Evolutionary conservation across 2,329 filamentous ascomycete species (phyloP), one percentile per base, ranked within the genome.

Genomic region (Diaporthe amygdali): DNA sequence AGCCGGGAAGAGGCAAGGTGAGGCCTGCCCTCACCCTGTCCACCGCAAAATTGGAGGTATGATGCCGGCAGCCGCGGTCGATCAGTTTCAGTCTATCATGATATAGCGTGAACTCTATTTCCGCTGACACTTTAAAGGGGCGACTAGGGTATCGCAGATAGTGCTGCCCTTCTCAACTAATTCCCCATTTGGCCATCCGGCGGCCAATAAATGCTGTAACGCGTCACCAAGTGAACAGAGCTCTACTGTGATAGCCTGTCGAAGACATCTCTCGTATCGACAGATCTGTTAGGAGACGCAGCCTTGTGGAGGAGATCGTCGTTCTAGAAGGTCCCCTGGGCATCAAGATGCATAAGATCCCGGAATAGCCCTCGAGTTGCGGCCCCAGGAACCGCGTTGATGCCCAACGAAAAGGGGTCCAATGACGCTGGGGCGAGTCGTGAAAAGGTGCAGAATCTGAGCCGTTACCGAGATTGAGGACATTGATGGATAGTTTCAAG

Each of bases 331-430:
- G 49, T 68, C 64, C 51, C 41, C 46, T 59, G 66, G 66, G 66
- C 66, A 68, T 68, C 52, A 68, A 68, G 66, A 15, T 55, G 66
- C 52, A 68, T 68, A 56, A 47, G 46, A 49, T 49, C 66, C 64
- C 66, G 41, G 30, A 51, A 68, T 39, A 68, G 54, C 44, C 27
- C 52, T 59, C 37, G 52, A 59, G 46, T 59, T 41, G 55, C 34
- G 22, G 44, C 25, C 66, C 64, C 25, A 55, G 49, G 66, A 56
- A 56, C 68, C 22, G 44, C 63, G 47, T 72, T 72, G 71, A 52
- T 70, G 67, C 68, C 67, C 71, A 71, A 72, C 71, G 55, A 30
- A 46, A 49, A 59, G 66, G 66, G 66, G 41, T 56, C 51, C 66
- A 56, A 64, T 49, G 30, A 64, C 41, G 41, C 59, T 44, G 1